Evolutionary conservation across 345 rosid species (phyloP), one percentile per base, ranked within the genome.

Genomic region (Bruguiera sexangula): DNA sequence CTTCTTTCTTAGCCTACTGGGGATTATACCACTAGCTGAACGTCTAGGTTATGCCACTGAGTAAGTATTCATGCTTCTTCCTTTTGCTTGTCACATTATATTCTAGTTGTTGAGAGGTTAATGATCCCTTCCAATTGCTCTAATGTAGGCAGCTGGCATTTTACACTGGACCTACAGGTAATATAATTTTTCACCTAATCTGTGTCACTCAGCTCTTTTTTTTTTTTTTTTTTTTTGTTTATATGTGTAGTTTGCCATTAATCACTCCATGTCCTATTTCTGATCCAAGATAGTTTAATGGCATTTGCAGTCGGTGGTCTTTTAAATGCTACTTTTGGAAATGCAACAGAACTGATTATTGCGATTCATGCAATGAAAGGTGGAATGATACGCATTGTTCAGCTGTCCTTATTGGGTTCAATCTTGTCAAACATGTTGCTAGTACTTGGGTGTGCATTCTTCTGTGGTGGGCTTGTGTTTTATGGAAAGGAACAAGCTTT

Each of bases 41-140:
- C 97, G 97, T 77, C 82, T 94, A 71, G 97, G 98, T 78, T 94
- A 91, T 85, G 93, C 95, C 52, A 94, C 98, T 1, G 98, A 94
- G 98, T 94, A 83, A 87, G 93, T 31, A 60, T 18, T 73, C 31
- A 5, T 63, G 51, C 55, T 65, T 69, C 68, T 60, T 56, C 54
- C 31, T 51, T 62, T 67, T 51, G 37, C 34, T 72, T 73, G 10
- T 61, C 50, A 18, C 62, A 2, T 52, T 15, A 13, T 54, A 66
- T 31, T 29, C 59, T 68, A 36, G 55, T 15, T 76, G 51, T 26
- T 55, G 39, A 29, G 69, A 31, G 6, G 56, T 80, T 85, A 65
- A 81, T 68, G 58, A 68, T 65, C 26, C 60, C 67, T 65, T 24
- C 13, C 48, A 34, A 32, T 69, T 71, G 61, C 59, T 76, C 46